Percentiles rank a stretch among this genome's conserved stretches.
Conservation (phyloP, 257 asterid genomes). For the Penstemon davidsonii region DNA sequence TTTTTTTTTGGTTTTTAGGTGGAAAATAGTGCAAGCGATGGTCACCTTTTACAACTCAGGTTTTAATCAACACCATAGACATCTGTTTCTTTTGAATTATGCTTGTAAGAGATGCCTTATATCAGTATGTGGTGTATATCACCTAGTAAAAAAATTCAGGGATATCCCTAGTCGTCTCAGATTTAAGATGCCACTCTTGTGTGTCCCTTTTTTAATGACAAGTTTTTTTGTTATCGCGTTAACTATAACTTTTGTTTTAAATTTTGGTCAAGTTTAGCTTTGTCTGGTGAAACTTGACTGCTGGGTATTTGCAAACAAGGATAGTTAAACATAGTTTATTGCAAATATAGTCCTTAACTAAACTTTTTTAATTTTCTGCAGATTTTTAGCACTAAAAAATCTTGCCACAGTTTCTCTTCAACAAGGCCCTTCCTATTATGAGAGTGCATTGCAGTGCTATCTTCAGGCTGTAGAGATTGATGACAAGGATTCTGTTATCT, state of each 20-base stretch:
- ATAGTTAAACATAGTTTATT: neutral
- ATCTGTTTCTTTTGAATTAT: conserved; percentile 19
- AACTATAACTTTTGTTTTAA: neutral
- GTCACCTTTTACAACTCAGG: conserved; percentile 98
- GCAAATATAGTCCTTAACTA: neutral
- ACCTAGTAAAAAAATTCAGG: neutral
- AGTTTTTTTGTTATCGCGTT: neutral
- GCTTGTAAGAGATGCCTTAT: conserved; percentile 1
- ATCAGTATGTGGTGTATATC: neutral
- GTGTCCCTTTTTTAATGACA: conserved; percentile 3
- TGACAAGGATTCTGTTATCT: conserved; percentile 81
- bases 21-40: conserved; percentile 68
- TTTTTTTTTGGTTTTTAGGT: conserved; percentile 49
- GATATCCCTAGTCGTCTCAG: neutral
- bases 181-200: conserved; percentile 19
- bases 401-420: conserved; percentile 84
- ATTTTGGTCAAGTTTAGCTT: neutral
- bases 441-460: conserved; percentile 86
- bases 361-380: conserved; percentile 43
- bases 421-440: conserved; percentile 67
- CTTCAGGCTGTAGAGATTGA: conserved; percentile 98
- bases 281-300: conserved; percentile 7
- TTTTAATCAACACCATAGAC: conserved; percentile 29
- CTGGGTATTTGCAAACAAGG: conserved; percentile 10
- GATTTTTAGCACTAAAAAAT: conserved; percentile 91